Evolutionary conservation across 1,284 basidiomycete genomes (phyloP), one percentile per base, ranked within the genome.

Genomic region (Ceratobasidium sp.): DNA sequence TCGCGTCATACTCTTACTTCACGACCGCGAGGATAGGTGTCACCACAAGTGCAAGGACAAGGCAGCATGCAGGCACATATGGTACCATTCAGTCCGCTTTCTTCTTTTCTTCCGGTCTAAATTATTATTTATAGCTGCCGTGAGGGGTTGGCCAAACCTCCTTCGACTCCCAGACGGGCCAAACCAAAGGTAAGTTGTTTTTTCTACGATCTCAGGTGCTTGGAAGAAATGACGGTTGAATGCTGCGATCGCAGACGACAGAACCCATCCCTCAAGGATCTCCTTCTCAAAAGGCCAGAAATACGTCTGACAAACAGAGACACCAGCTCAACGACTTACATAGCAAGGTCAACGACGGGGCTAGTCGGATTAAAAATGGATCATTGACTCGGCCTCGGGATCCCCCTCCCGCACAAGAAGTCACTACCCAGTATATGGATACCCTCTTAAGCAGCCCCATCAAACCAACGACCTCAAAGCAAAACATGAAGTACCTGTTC

Each of bases 21-120:
- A 31, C 24, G 6, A 36, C 53, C 9, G 24, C 7, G n/a, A 24
- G 51, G 44, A 60, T 66, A 93, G 92, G 74, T 94, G 93, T 79
- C 92, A 92, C 77, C 93, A 94, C 79, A 75, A 85, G n/a, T 94
- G 93, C 84, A 93, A 91, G 79, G 89, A 93, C 79, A 94, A 94
- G 81, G 83, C 84, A 1, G 86, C 84, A 57, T 94, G 93, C 79
- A 87, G 90, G 31, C 93, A 94, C 83, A 80, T 90, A 44, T 94
- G 93, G 93, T 93, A 78, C 24, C 24, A 45, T 31, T 31, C 36
- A 78, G 85, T 67, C 31, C 14, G 41, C 15, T 41, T 75, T 17
- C 22, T 65, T 65, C 74, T 53, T 65, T 72, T 76, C 15, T 27
- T 77, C 31, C 11, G 31, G 22, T 5, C 27, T 27, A 33, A 11